These are phyloP conservation scores for Zymoseptoria crescenta DNA, from an alignment of 2,329 filamentous ascomycete species.

Conservation along the genomic window DNA sequence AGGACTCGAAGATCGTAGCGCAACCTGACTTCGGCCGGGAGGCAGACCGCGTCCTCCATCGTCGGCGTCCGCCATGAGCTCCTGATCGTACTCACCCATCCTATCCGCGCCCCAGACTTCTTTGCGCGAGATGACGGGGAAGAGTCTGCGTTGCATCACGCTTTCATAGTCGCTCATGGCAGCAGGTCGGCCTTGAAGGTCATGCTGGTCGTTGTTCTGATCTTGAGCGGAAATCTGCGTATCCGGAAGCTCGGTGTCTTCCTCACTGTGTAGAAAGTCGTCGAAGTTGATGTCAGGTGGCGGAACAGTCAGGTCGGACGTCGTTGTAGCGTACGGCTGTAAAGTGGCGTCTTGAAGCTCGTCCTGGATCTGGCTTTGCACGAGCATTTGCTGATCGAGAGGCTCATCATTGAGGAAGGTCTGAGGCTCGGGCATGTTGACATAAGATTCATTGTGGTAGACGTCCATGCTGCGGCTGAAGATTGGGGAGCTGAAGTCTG, in stretches of 20 bases:
- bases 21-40: neutral
- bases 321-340: neutral
- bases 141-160: slow-evolving; percentile 1
- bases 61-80: neutral
- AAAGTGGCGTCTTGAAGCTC: neutral
- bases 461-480: neutral
- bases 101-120: neutral
- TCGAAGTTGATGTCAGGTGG: neutral
- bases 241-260: neutral
- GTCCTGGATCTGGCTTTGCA: neutral
- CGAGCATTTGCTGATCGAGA: neutral
- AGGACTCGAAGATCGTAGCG: neutral
- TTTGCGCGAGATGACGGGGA: slow-evolving; percentile 8
- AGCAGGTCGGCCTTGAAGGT: neutral
- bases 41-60: neutral
- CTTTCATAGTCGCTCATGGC: neutral
- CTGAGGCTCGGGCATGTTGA: neutral
- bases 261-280: neutral
- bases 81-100: neutral
- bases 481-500: neutral
- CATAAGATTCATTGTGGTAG: neutral
- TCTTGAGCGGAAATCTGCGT: neutral
- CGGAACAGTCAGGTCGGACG: neutral
- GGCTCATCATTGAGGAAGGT: neutral
- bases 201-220: neutral